Evolutionary conservation across 805 yeast genomes (phyloP), one percentile per base, ranked within the genome.

Genomic region (Komagataella pastoris): DNA sequence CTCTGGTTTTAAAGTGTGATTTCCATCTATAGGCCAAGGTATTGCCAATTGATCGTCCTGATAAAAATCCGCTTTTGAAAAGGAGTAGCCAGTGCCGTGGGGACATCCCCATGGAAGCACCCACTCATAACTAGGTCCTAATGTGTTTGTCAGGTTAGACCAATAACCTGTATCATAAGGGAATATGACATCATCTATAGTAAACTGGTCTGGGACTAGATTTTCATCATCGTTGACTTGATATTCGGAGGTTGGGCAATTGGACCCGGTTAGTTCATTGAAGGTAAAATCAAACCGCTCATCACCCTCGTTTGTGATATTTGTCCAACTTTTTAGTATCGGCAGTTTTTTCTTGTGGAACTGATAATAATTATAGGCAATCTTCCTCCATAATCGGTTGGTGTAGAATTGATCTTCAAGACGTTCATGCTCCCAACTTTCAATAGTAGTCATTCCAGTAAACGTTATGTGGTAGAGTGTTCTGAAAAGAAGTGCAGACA

Each of bases 21-120:
- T 81, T 5, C 88, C 89, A 66, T 88, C 95, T 1, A 96, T 95
- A 1, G 99, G 99, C 96, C 97, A 91, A 2, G 96, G 93, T 45
- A 84, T 67, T 1, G 79, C 76, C 50, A 83, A 65, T 54, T 85
- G 76, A 58, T 83, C 85, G 52, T 76, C 78, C 49, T 70, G 74
- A 17, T 74, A 61, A 40, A 70, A 65, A 6, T 51, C 48, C 55
- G 79, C 79, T 54, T 75, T 80, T 6, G 65, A 65, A 55, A 80
- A 89, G 1, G 59, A 59, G 50, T 76, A 60, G 0, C 97, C 97
- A 56, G 75, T 67, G 0, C 80, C 80, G 0, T 56, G 21, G 0
- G 96, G 83, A 2, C 59, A 61, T 1, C 85, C 81, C 80, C 83
- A 86, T 0, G 96, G 95, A 55, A 79, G 66, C 0, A 81, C 45